Conservation (phyloP, 805 yeast species). For the Ogataea polymorpha region DNA sequence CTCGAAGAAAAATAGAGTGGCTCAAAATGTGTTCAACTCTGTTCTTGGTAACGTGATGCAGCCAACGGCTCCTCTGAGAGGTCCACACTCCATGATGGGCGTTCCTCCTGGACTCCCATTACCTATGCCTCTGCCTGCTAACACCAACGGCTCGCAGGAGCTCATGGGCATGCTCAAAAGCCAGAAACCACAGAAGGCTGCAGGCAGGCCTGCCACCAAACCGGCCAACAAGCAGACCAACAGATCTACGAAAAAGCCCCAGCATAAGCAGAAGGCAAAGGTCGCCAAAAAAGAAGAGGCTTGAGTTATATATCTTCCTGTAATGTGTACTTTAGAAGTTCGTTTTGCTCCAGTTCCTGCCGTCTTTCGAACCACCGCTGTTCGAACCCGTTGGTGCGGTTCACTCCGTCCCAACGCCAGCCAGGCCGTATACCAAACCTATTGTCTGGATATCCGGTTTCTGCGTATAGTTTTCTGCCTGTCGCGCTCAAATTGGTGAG, state of each 20-base stretch:
- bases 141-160: constrained; percentile 15
- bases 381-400: constrained; percentile 87
- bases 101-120: not conserved
- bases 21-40: constrained; percentile 29
- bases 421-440: constrained; percentile 80
- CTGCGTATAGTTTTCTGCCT: constrained; percentile 57
- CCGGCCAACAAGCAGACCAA: not conserved
- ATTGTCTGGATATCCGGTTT: constrained; percentile 54
- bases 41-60: constrained; percentile 26
- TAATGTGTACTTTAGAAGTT: constrained; percentile 33
- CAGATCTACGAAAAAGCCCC: not conserved
- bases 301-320: constrained; percentile 36
- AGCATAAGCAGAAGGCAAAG: constrained; percentile 1
- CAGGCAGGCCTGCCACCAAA: not conserved
- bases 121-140: constrained; percentile 5
- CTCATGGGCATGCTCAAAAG: constrained; percentile 18
- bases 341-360: constrained; percentile 34
- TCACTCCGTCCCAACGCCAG: constrained; percentile 86
- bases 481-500: constrained; percentile 26
- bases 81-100: constrained; percentile 6
- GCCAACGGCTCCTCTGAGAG: constrained; percentile 5
- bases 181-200: not conserved
- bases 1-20: constrained; percentile 16
- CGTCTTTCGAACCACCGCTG: constrained; percentile 49
- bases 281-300: not conserved